Evolutionary conservation across 306 rosid genomes (phyloP), one percentile per base, ranked within the genome.

Genomic region (Lathyrus aphaca): DNA sequence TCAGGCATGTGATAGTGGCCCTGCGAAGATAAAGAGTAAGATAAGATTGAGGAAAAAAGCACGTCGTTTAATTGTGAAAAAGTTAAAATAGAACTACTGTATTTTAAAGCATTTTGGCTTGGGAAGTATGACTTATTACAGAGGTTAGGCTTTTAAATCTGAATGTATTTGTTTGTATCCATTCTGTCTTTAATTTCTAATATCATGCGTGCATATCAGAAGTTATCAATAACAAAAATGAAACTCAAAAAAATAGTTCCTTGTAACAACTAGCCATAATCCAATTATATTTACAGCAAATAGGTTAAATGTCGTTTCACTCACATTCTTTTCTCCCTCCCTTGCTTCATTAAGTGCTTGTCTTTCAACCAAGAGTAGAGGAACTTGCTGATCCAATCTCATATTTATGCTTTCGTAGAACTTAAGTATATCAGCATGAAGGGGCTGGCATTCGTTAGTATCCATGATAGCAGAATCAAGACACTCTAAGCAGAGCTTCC

Each of bases 311-410:
- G 19, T 46, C 56, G 15, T 66, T 74, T 65, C 64, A 48, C 90
- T 88, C 86, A 94, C 99, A 83, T 91, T 82, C 84, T 80, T 91
- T 74, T 95, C 99, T 78, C 99, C 99, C 64, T 86, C 96, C 77
- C 99, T 88, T 19, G 99, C 99, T 86, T 95, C 99, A 46, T 95
- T 95, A 54, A 95, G 81, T 17, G 99, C 99, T 84, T 91, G 89
- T 77, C 97, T 86, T 87, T 95, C 97, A 37, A 95, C 99, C 88
- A 95, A 80, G 68, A 95, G 95, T 72, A 95, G 78, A 4, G 99
- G 99, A 79, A 95, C 80, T 75, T 91, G 86, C 83, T 95, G 99
- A 43, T 91, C 92, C 75, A 95, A 72, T 83, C 79, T 91, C 99
- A 95, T 95, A 69, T 91, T 77, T 61, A 95, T 71, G 77, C 92